These are phyloP conservation scores for Sorghum bicolor DNA, from an alignment of 176 grass and related monocot genomes.

Conservation along the genomic window Sorghum_bicolor_NCBIv3 NC_012871.2:68315501-68316000, in stretches of 20 bases:
- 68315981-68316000: conserved; percentile 45
- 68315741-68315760: conserved; percentile 86
- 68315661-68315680: conserved; percentile 87
- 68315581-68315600: conserved; percentile 84
- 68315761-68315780: conserved; percentile 63
- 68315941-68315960: conserved; percentile 55
- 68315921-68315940: conserved; percentile 50
- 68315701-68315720: conserved; percentile 58
- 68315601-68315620: conserved; percentile 54
- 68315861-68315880: conserved; percentile 41
- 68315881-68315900: conserved; percentile 38
- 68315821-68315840: conserved; percentile 26
- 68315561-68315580: conserved; percentile 82
- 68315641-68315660: conserved; percentile 76
- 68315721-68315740: conserved; percentile 82
- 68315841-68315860: conserved; percentile 55
- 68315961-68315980: conserved; percentile 40
- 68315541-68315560: conserved; percentile 70
- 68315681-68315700: conserved; percentile 72
- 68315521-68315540: conserved; percentile 76
- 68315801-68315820: conserved; percentile 55
- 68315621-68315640: conserved; percentile 45
- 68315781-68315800: conserved; percentile 43
- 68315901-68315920: conserved; percentile 58
- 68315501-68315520: conserved; percentile 94